Conservation (phyloP, 495 filamentous ascomycete species). For the Tuber borchii region DNA sequence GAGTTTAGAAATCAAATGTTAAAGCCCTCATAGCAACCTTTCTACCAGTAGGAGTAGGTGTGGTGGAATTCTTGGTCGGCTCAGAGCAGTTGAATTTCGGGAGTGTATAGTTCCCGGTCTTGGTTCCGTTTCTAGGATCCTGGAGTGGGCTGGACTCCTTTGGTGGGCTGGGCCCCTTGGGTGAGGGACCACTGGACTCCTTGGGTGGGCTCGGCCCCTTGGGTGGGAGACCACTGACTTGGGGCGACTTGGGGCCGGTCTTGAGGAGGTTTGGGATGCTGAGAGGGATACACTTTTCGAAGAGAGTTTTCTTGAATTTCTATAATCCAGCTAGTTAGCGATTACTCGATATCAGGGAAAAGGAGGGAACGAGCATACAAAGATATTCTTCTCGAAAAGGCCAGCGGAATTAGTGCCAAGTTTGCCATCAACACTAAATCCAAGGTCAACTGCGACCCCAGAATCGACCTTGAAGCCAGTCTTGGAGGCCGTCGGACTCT, state of each 20-base stretch:
- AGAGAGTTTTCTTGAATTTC: constrained; percentile 10
- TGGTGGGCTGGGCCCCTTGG: no score
- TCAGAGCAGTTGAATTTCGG: background rate
- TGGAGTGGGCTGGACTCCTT: no score
- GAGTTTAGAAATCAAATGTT: background rate
- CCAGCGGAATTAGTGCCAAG: constrained; percentile 13
- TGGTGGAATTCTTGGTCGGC: background rate
- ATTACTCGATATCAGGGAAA: no score
- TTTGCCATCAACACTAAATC: constrained; percentile 45
- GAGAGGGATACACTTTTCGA: constrained; percentile 22
- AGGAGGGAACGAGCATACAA: constrained; percentile 11
- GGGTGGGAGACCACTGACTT: background rate
- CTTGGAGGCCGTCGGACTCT: constrained; percentile 29
- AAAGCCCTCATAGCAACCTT: background rate
- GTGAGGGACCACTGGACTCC: no score
- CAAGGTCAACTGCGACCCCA: constrained; percentile 37
- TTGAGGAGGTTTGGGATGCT: constrained; percentile 12
- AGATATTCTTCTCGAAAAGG: constrained; percentile 12
- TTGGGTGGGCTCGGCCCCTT: background rate
- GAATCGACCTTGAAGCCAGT: constrained; percentile 38
- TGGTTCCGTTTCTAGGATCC: background rate
- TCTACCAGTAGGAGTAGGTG: background rate
- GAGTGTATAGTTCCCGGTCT: background rate
- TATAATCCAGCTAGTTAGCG: constrained; percentile 1
- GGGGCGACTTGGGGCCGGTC: background rate